Evolutionary conservation across 768 basidiomycete species (phyloP), one percentile per base, ranked within the genome.

Genomic region (Mycena crocata): DNA sequence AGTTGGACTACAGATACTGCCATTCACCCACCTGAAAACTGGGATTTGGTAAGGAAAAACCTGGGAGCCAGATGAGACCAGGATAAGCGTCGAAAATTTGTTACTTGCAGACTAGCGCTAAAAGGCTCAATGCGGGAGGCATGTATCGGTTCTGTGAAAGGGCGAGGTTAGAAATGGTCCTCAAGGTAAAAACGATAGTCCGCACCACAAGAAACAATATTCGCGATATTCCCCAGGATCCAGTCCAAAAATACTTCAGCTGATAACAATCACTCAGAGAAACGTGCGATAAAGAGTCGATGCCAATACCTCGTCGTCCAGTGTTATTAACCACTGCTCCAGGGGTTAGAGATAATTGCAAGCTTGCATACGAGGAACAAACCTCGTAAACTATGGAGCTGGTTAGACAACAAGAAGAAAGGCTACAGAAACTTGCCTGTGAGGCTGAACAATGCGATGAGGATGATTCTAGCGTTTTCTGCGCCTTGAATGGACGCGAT

Each of bases 201-300:
- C 81, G 49, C 50, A 83, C 83, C 49, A 78, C 57, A 54, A 82
- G 74, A 55, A 82, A 84, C 13, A 84, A 67, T 24, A 75, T 67
- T 62, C 79, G 77, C 14, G 82, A 80, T 28, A 75, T 62, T 1
- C 76, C 75, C 77, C 78, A 82, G 56, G 72, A 57, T 14, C 80
- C 79, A 6, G 71, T 75, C 82, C 83, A 84, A 67, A 83, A 84
- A 56, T 81, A 77, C 50, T 77, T 72, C 13, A 79, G 72, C 83
- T 82, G 62, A 8, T 14, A 21, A 28, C 37, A 26, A 19, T 59
- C 24, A 30, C 28, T 66, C 37, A 69, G 30, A 19, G 45, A 48
- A 9, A 34, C 23, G 42, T 21, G 21, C 12, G 52, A 30, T 19
- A 51, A 15, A 7, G 15, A 19, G 44, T 28, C 66, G 23, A 24